These are phyloP conservation scores for Macrophomina pseudophaseolina DNA, from an alignment of 2,329 filamentous ascomycete genomes.

Conservation along the genomic window DNA sequence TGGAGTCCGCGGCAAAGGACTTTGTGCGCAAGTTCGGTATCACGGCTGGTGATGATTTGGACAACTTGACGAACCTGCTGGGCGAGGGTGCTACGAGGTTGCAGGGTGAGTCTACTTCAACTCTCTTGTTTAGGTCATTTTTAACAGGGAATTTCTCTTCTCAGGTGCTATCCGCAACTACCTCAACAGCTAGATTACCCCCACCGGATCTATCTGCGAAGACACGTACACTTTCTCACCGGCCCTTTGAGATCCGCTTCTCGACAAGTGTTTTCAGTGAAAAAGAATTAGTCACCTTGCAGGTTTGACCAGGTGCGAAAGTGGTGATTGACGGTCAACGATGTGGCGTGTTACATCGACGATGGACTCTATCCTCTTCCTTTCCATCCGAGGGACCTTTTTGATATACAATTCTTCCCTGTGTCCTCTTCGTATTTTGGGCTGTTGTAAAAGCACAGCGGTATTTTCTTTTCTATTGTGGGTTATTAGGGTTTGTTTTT, in stretches of 20 bases:
- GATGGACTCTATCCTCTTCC: background rate
- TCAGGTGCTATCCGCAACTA: slow-evolving; percentile 44
- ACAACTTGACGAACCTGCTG: slow-evolving; percentile 81
- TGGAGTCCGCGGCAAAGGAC: slow-evolving; percentile 93
- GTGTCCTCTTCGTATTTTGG: background rate
- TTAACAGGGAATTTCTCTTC: background rate
- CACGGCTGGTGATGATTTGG: slow-evolving; percentile 92
- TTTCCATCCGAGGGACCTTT: background rate
- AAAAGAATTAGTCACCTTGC: background rate
- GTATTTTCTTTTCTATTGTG: background rate
- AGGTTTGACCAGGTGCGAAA: background rate
- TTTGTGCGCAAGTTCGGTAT: slow-evolving; percentile 95
- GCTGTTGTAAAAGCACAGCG: background rate
- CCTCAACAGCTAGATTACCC: slow-evolving; percentile 42
- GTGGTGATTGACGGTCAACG: background rate
- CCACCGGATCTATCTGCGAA: background rate
- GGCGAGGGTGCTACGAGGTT: slow-evolving; percentile 85
- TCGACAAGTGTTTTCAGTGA: slow-evolving; percentile 15
- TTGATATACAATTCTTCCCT: background rate
- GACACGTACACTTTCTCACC: background rate
- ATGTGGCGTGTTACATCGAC: background rate
- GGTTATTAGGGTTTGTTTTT: background rate
- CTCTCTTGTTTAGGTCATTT: background rate
- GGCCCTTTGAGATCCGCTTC: background rate
- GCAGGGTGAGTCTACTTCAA: slow-evolving; percentile 58